These are phyloP conservation scores for Cyberlindnera galapagoensis DNA, from an alignment of 805 yeast genomes.

Conservation along the genomic window DNA sequence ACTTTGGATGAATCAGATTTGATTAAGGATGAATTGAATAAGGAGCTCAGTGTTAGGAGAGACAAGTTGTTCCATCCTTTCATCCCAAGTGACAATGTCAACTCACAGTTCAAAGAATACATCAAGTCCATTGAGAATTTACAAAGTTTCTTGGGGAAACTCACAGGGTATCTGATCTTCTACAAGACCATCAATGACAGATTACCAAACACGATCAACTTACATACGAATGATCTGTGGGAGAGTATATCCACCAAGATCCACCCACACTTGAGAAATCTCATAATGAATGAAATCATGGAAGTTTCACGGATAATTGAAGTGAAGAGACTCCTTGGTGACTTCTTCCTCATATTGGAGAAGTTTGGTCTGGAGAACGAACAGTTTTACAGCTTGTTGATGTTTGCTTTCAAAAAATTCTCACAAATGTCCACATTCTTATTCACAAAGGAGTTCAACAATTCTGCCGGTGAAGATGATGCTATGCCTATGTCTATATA, in stretches of 20 bases:
- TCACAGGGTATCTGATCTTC: conserved; percentile 70
- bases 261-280: conserved; percentile 49
- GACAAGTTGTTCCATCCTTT: conserved; percentile 65
- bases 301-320: conserved; percentile 41
- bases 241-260: conserved; percentile 56
- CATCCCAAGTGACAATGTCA: conserved; percentile 36
- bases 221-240: conserved; percentile 63
- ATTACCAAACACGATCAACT: conserved; percentile 52
- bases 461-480: conserved; percentile 68
- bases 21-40: conserved; percentile 55
- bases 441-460: conserved; percentile 56
- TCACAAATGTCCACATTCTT: conserved; percentile 47
- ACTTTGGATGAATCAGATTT: conserved; percentile 61
- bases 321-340: conserved; percentile 45
- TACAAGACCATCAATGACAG: conserved; percentile 66
- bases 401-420: conserved; percentile 52
- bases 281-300: conserved; percentile 35
- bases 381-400: conserved; percentile 55
- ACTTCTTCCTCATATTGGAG: conserved; percentile 71
- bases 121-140: conserved; percentile 34
- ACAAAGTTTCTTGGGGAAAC: conserved; percentile 49
- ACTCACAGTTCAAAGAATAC: conserved; percentile 22
- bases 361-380: conserved; percentile 55
- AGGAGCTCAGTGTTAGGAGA: conserved; percentile 66
- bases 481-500: conserved; percentile 80